Evolutionary conservation across 106 monocot genomes (phyloP).

Genomic region (Dioscorea dumetorum): DNA sequence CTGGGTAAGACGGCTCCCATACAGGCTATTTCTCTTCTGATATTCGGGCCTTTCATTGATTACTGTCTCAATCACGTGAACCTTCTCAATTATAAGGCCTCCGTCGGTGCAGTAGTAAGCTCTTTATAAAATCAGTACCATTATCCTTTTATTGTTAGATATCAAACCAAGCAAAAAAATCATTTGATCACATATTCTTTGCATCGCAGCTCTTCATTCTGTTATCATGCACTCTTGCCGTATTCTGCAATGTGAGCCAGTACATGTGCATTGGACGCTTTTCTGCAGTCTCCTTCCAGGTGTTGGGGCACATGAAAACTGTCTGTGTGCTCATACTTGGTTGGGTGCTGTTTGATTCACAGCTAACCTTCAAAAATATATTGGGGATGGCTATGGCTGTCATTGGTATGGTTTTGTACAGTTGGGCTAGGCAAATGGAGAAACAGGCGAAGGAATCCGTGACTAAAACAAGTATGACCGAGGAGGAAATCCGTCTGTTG

Average conservation of each 20-base stretch:
- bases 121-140: not conserved
- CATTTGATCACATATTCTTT: not conserved
- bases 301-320: slow-evolving; percentile 51
- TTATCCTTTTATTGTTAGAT: not conserved
- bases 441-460: slow-evolving; percentile 17
- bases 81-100: slow-evolving; percentile 35
- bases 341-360: slow-evolving; percentile 47
- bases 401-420: slow-evolving; percentile 41
- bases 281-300: slow-evolving; percentile 52
- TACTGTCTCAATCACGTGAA: slow-evolving; percentile 49
- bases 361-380: slow-evolving; percentile 38
- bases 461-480: slow-evolving; percentile 34
- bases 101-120: slow-evolving; percentile 50
- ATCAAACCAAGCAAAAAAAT: not conserved
- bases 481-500: slow-evolving; percentile 36
- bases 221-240: slow-evolving; percentile 40
- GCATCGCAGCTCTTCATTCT: slow-evolving; percentile 43
- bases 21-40: slow-evolving; percentile 56
- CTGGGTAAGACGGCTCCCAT: slow-evolving; percentile 79
- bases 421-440: slow-evolving; percentile 46
- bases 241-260: slow-evolving; percentile 57
- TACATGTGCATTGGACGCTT: slow-evolving; percentile 51
- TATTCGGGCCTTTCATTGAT: slow-evolving; percentile 61
- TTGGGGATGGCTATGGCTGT: slow-evolving; percentile 35
- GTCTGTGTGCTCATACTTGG: slow-evolving; percentile 43